Base-by-base conservation (phyloP, 1,139 yeast species). In the Saccharomyces hybrid region DNA sequence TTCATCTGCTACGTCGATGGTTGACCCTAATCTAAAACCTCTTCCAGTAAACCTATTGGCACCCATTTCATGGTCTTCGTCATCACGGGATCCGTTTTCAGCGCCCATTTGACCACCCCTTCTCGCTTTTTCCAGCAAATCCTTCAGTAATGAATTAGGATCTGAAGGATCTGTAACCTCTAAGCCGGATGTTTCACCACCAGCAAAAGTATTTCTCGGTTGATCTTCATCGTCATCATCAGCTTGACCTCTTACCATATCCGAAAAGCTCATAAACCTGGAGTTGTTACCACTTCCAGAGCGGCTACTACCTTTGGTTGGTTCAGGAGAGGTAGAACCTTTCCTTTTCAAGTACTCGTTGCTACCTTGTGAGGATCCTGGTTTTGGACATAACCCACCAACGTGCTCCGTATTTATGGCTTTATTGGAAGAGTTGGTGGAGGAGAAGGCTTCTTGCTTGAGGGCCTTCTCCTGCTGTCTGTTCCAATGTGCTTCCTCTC, bases 161-260 rank as follows among this genome's bases (percentile, higher is more conserved):
- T 82, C 79, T 64, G 84, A 82, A 8, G 98, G 98, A 67, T 91
- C 91, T 67, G 95, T 96, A 11, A 93, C 97, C 61, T 93, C 96
- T 61, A 93, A 76, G 0, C 87, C 98, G 1, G 96, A 88, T 64
- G 91, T 91, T 68, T 91, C 96, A 54, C 96, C 99, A 3, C 98
- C 93, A 64, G 93, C 95, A 69, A 88, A 82, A 61, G 89, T 84
- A 61, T 84, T 80, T 59, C 83, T 82, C 16, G 84, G 81, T 51
- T 83, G 82, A 55, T 81, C 88, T 52, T 84, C 88, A 53, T 84
- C 88, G 46, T 80, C 84, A 26, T 77, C 81, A 44, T 77, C 83
- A 28, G 74, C 78, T 23, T 65, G 63, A 54, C 61, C 66, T 52
- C 68, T 67, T 13, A 76, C 75, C 65, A 85, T 73, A 60, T 83